These are phyloP conservation scores for Hymenochaete sp. DNA, from an alignment of 1,284 basidiomycete genomes.

Conservation along the genomic window DNA sequence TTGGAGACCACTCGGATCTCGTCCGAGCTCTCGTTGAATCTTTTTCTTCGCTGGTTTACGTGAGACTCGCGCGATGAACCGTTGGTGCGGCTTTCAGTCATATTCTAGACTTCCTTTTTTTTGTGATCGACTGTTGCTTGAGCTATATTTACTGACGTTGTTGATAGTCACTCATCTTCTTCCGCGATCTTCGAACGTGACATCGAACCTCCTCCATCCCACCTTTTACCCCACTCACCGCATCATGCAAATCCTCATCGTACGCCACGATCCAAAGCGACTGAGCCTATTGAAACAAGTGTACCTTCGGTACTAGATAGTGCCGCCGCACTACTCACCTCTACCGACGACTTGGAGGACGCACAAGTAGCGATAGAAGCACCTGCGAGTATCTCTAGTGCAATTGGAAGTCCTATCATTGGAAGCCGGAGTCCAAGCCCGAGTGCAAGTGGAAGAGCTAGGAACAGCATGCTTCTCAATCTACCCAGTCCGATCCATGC, in stretches of 20 bases:
- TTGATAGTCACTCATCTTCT: slow-evolving; percentile 57
- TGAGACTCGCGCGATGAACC: no score
- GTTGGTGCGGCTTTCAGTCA: background rate
- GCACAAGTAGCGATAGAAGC: slow-evolving; percentile 28
- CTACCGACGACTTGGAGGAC: slow-evolving; percentile 47
- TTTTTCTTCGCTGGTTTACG: no score
- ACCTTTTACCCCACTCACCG: slow-evolving; percentile 22
- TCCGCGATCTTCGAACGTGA: slow-evolving; percentile 79
- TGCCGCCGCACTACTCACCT: slow-evolving; percentile 56
- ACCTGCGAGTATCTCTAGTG: slow-evolving; percentile 9
- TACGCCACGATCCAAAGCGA: slow-evolving; percentile 57
- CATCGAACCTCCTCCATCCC: slow-evolving; percentile 54
- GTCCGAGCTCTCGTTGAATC: no score
- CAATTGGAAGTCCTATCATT: slow-evolving; percentile 10
- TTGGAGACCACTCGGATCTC: no score
- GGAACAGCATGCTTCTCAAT: slow-evolving; percentile 36
- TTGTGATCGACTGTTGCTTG: no score
- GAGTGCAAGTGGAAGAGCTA: slow-evolving; percentile 29
- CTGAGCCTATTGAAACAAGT: slow-evolving; percentile 60
- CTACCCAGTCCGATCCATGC: slow-evolving; percentile 28
- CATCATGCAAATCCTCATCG: slow-evolving; percentile 55
- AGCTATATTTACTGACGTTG: slow-evolving; percentile 8
- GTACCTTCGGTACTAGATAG: slow-evolving; percentile 71
- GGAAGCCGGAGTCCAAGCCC: slow-evolving; percentile 46
- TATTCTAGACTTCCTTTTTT: background rate